Percentiles rank a stretch among this genome's conserved stretches.
Evolutionary conservation across 2,329 filamentous ascomycete genomes (phyloP).

Genomic region (Stagonosporopsis cucurbitacearum): DNA sequence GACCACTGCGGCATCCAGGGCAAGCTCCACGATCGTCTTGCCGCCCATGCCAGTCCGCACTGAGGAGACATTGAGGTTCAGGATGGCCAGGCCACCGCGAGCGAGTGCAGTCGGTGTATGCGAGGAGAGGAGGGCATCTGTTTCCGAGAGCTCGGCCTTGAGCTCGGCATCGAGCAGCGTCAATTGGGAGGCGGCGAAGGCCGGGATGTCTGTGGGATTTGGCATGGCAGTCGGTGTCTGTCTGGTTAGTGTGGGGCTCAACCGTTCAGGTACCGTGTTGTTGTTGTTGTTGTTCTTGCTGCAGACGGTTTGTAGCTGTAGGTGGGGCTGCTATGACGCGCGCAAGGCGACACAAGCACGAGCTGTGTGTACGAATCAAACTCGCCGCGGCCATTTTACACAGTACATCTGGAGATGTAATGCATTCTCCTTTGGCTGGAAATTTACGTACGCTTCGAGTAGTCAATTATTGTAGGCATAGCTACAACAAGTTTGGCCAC

Average conservation of each 20-base stretch:
- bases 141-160: slow-evolving; percentile 74
- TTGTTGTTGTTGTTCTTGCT: slow-evolving; percentile 2
- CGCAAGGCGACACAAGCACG: not conserved
- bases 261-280: not conserved
- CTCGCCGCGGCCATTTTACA: not conserved
- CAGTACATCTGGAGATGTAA: not conserved
- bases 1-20: slow-evolving; percentile 70
- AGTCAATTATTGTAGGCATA: not conserved
- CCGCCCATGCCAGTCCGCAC: slow-evolving; percentile 90
- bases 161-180: slow-evolving; percentile 73
- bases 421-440: not conserved
- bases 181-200: slow-evolving; percentile 75
- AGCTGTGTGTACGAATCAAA: not conserved
- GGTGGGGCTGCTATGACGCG: slow-evolving; percentile 19
- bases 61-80: slow-evolving; percentile 74
- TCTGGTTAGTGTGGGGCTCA: slow-evolving; percentile 4
- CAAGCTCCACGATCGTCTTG: slow-evolving; percentile 85
- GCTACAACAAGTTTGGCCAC: not conserved
- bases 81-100: slow-evolving; percentile 78
- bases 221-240: slow-evolving; percentile 27
- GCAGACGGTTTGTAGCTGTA: slow-evolving; percentile 8
- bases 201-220: slow-evolving; percentile 61
- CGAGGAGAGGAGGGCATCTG: slow-evolving; percentile 68
- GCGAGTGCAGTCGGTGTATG: slow-evolving; percentile 73
- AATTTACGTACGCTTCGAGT: not conserved